phyloP scores from a whole-genome alignment of 2,329 filamentous ascomycete species.

The Cladosporium sp. region DNA sequence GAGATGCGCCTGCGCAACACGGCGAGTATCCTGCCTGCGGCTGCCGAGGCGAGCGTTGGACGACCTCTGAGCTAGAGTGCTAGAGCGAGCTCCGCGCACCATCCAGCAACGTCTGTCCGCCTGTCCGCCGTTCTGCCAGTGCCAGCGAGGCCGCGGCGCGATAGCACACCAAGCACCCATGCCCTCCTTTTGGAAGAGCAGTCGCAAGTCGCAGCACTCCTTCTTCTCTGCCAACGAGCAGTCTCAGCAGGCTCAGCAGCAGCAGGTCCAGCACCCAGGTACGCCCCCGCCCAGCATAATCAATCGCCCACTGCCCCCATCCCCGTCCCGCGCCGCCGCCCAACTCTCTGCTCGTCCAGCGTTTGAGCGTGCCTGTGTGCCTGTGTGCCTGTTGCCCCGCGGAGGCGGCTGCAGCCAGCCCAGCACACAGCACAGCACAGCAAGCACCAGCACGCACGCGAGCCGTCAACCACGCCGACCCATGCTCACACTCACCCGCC shows the following conservation, averaged over 20 bases:
- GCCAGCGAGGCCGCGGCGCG: constrained; percentile 7
- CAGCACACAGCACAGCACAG: not conserved
- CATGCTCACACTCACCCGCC: not conserved
- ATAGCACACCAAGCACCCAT: not conserved
- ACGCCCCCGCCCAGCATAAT: not conserved
- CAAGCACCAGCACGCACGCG: not conserved
- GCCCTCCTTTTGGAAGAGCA: constrained; percentile 11
- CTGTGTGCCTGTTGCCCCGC: not conserved
- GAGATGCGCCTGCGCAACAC: not conserved
- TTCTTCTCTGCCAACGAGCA: constrained; percentile 2
- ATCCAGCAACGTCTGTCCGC: constrained; percentile 4
- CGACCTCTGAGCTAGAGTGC: constrained; percentile 1
- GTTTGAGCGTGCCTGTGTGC: not conserved
- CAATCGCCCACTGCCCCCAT: not conserved
- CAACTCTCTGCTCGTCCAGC: not conserved
- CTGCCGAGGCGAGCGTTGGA: not conserved
- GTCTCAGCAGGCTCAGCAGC: not conserved
- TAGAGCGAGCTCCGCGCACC: not conserved
- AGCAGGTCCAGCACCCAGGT: constrained; percentile 6
- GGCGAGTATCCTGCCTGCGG: not conserved
- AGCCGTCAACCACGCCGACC: not conserved
- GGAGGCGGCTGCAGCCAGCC: not conserved
- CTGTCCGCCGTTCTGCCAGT: not conserved
- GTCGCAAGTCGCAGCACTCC: constrained; percentile 7
- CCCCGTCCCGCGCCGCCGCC: too few species aligned